Conservation (phyloP, 805 yeast genomes). For the Candida sakaeoensis region DNA sequence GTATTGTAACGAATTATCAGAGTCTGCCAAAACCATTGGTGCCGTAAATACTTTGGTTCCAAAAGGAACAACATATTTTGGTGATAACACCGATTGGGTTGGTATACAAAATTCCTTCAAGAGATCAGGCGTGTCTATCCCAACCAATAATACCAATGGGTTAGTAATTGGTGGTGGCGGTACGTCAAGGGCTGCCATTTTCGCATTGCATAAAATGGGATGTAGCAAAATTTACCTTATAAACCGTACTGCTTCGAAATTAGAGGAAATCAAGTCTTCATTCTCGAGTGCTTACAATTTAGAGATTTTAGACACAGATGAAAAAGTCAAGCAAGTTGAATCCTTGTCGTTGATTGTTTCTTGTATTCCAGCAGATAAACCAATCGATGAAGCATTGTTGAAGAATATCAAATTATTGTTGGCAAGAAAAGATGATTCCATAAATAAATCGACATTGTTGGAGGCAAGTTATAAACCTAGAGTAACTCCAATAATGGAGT, state of each 20-base stretch:
- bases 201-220: conserved; percentile 77
- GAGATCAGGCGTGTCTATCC: conserved; percentile 55
- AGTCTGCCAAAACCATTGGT: conserved; percentile 80
- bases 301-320: conserved; percentile 48
- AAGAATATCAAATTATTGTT: conserved; percentile 47
- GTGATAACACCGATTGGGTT: conserved; percentile 95
- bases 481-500: conserved; percentile 78
- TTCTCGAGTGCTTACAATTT: conserved; percentile 64
- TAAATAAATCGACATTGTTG: conserved; percentile 53
- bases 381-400: conserved; percentile 53
- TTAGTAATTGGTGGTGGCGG: conserved; percentile 96
- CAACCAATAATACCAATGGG: conserved; percentile 47
- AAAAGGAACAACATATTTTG: conserved; percentile 40
- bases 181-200: conserved; percentile 91
- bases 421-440: conserved; percentile 29
- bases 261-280: conserved; percentile 51
- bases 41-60: conserved; percentile 89
- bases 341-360: conserved; percentile 62
- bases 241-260: conserved; percentile 73
- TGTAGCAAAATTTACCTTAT: conserved; percentile 71
- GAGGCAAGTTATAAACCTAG: conserved; percentile 96
- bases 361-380: conserved; percentile 80
- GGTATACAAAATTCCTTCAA: conserved; percentile 75
- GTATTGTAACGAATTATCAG: conserved; percentile 60
- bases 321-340: conserved; percentile 42